phyloP scores from a whole-genome alignment of 495 filamentous ascomycete genomes.

The Neurospora sp. region DNA sequence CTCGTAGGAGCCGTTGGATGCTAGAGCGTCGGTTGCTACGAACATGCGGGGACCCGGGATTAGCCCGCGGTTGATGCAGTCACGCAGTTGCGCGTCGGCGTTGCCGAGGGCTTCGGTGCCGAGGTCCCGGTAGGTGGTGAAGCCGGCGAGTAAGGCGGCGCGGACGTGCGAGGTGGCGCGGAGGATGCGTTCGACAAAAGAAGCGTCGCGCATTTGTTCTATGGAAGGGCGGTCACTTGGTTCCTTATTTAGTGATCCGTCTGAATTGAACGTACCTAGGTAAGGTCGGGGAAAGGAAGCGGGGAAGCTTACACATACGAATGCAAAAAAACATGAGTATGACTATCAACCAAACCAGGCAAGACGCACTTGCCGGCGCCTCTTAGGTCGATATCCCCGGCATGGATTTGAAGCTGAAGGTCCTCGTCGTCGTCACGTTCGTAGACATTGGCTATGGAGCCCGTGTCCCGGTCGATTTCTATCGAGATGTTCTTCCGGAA shows the following conservation, averaged over 20 bases:
- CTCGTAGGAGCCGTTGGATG: conserved; percentile 39
- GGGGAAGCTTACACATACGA: conserved; percentile 21
- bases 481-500: conserved; percentile 35
- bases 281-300: no score
- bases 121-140: conserved; percentile 46
- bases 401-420: neutral
- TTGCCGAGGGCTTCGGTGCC: conserved; percentile 38
- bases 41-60: conserved; percentile 42
- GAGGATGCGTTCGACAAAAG: conserved; percentile 33
- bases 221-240: conserved; percentile 22
- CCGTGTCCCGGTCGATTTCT: conserved; percentile 23
- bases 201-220: conserved; percentile 39
- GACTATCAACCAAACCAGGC: conserved; percentile 43
- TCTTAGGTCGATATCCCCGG: conserved; percentile 31
- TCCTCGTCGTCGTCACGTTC: conserved; percentile 13
- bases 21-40: conserved; percentile 40
- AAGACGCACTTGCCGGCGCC: conserved; percentile 32
- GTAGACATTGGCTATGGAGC: conserved; percentile 31
- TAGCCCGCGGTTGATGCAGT: conserved; percentile 40
- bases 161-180: conserved; percentile 41
- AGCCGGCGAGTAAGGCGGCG: conserved; percentile 41
- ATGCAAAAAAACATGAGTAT: conserved; percentile 46
- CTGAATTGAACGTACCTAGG: no score
- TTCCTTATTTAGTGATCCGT: no score
- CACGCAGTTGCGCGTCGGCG: conserved; percentile 33